Conservation (phyloP, 1,284 basidiomycete species). For the Melampsora larici-populina region DNA sequence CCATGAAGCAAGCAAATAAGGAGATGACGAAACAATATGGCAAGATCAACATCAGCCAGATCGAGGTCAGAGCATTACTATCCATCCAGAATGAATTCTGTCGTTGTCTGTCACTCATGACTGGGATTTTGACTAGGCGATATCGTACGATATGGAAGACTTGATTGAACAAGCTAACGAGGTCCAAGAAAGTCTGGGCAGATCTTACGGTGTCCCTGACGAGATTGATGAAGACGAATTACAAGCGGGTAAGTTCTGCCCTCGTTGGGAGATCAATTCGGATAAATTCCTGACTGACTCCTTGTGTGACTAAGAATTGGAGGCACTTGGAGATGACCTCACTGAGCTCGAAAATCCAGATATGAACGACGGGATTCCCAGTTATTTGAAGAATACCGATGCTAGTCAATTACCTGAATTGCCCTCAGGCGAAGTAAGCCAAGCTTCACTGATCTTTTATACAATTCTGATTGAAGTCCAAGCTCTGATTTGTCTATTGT, state of each 20-base stretch:
- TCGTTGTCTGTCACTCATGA: neutral
- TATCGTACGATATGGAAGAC: constrained; percentile 98
- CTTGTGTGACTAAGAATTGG: neutral
- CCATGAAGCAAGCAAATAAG: constrained; percentile 96
- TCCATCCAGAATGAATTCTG: neutral
- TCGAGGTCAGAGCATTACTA: constrained; percentile 63
- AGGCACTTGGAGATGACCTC: constrained; percentile 32
- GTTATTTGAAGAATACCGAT: constrained; percentile 33
- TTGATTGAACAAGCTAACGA: constrained; percentile 95
- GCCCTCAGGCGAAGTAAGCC: neutral
- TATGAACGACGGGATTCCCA: constrained; percentile 32
- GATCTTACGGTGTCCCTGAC: constrained; percentile 94
- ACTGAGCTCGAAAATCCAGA: constrained; percentile 33
- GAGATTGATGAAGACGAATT: constrained; percentile 97
- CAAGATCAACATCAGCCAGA: constrained; percentile 96
- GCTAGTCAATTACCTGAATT: constrained; percentile 30
- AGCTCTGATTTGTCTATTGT: too few species aligned
- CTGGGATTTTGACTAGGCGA: constrained; percentile 60
- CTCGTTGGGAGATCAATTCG: too few species aligned
- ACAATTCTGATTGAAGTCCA: too few species aligned
- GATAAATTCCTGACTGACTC: neutral
- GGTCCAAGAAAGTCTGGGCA: constrained; percentile 87
- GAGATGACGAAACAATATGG: constrained; percentile 96
- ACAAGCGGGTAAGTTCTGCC: constrained; percentile 71
- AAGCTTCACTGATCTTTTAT: too few species aligned